Conservation (phyloP, 345 rosid genomes). For the Aegle marmelos region DNA sequence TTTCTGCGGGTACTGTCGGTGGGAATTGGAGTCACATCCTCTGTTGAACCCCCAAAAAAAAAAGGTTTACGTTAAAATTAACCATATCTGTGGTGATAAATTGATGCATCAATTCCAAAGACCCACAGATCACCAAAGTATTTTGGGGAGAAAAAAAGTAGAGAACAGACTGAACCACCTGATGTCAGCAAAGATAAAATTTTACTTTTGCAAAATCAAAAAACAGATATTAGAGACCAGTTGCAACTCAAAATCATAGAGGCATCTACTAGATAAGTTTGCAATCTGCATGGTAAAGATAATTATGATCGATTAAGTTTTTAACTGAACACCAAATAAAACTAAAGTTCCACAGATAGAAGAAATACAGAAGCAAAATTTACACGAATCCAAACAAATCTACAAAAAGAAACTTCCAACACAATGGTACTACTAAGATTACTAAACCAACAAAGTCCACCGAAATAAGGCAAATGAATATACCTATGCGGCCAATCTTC, state of each 20-base stretch:
- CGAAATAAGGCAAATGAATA: not conserved
- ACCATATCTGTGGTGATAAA: not conserved
- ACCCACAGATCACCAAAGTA: not conserved
- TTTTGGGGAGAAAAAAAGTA: not conserved
- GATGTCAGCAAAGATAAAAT: not conserved
- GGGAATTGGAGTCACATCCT: conserved; percentile 95
- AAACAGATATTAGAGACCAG: not conserved
- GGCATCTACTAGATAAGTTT: too few species aligned
- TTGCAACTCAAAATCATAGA: not conserved
- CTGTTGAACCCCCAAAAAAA: conserved; percentile 26
- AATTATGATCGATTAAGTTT: too few species aligned
- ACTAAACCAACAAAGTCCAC: not conserved
- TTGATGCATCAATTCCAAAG: not conserved
- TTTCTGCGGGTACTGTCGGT: conserved; percentile 91
- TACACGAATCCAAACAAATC: not conserved
- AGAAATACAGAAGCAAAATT: not conserved
- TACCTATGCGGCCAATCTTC: conserved; percentile 93
- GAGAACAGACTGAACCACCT: not conserved
- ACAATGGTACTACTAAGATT: not conserved
- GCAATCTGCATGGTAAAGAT: too few species aligned
- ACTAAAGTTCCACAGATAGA: not conserved
- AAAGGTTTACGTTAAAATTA: not conserved
- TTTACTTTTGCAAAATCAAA: not conserved
- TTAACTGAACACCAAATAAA: too few species aligned
- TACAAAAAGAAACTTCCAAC: not conserved